phyloP scores from a whole-genome alignment of 306 rosid species.

The Herpetospermum pedunculosum region DNA sequence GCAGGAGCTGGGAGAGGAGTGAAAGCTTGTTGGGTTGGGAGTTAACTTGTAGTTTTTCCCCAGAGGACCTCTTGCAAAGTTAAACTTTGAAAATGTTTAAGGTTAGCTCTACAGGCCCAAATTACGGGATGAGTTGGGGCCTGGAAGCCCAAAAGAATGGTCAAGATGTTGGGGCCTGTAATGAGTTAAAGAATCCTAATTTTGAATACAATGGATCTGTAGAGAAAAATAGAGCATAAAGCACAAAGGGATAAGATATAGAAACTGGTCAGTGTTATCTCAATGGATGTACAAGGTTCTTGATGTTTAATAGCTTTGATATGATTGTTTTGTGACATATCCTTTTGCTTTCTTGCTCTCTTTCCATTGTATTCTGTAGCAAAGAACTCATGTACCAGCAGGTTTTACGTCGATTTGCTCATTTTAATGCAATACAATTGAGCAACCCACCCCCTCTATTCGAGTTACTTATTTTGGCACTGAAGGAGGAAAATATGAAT shows the following conservation, averaged over 20 bases:
- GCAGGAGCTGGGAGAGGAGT: background rate
- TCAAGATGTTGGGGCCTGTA: background rate
- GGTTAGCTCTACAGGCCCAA: background rate
- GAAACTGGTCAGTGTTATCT: background rate
- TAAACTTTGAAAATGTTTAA: background rate
- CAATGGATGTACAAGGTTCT: background rate
- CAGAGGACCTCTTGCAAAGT: background rate
- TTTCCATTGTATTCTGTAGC: conserved; percentile 33
- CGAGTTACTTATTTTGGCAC: conserved; percentile 71
- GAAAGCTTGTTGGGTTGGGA: background rate
- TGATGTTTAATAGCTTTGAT: background rate
- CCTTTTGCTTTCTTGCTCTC: conserved; percentile 1
- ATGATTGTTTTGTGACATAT: background rate
- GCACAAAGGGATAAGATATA: background rate
- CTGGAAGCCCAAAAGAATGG: background rate
- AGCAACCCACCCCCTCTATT: conserved; percentile 67
- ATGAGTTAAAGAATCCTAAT: background rate
- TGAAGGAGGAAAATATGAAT: conserved; percentile 65
- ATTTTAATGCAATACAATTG: conserved; percentile 74
- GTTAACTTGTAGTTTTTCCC: background rate
- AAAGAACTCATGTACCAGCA: conserved; percentile 98
- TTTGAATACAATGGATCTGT: background rate
- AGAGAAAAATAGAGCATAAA: background rate
- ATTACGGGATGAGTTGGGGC: background rate
- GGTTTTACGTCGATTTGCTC: conserved; percentile 69